Evolutionary conservation across 352 stramenopile species (phyloP).

Genomic region (Globisporangium emineosum): DNA sequence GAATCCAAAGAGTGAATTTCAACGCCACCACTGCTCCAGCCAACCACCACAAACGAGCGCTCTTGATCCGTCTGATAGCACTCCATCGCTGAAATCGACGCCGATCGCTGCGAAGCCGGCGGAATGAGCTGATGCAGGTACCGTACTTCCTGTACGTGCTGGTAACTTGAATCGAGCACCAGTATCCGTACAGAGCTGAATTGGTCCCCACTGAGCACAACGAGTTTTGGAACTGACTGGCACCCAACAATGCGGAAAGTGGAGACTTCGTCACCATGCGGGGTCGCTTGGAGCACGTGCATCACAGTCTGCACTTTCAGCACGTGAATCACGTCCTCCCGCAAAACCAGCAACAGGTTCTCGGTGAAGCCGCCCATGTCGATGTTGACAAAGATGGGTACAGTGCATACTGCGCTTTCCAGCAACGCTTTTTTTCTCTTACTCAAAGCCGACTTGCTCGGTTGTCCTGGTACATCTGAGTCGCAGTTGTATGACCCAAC

Average conservation of each 20-base stretch:
- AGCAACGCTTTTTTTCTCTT: conserved; percentile 15
- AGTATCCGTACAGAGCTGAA: conserved; percentile 5
- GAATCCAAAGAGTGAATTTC: conserved; percentile 32
- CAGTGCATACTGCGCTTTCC: conserved; percentile 18
- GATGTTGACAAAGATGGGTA: conserved; percentile 41
- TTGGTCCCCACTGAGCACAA: conserved; percentile 11
- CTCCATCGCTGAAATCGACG: conserved; percentile 23
- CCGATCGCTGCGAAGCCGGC: background rate
- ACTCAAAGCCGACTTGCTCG: conserved; percentile 12
- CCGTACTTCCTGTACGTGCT: background rate
- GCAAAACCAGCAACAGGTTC: conserved; percentile 48
- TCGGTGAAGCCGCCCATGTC: conserved; percentile 50
- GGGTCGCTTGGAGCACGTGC: conserved; percentile 22
- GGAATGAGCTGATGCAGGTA: conserved; percentile 3
- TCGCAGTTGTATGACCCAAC: conserved; percentile 27
- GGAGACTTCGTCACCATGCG: conserved; percentile 22
- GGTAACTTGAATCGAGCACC: background rate
- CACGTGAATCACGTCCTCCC: conserved; percentile 57
- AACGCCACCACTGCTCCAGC: conserved; percentile 50
- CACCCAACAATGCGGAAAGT: conserved; percentile 16
- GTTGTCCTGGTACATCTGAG: conserved; percentile 1
- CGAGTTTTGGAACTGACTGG: conserved; percentile 11
- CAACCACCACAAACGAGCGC: conserved; percentile 30
- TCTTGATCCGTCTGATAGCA: conserved; percentile 3
- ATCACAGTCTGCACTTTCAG: conserved; percentile 60